A percentile compares a stretch with the other conserved stretches of the same genome.
Conservation (phyloP, 805 yeast species). For the Jamesozyma spencerorum region DNA sequence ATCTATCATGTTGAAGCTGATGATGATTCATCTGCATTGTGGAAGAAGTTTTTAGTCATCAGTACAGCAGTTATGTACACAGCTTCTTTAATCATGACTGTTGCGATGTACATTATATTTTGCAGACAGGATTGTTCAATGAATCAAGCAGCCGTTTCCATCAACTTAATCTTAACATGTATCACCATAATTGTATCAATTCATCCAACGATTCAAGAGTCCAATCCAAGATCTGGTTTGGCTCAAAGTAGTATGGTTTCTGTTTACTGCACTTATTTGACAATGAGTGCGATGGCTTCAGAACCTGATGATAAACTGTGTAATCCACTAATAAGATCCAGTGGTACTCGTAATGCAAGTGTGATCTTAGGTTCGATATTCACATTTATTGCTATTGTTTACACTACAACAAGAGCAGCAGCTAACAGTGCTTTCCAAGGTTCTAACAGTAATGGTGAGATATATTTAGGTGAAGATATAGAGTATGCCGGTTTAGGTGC, state of each 20-base stretch:
- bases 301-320: slow-evolving; percentile 93
- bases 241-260: slow-evolving; percentile 97
- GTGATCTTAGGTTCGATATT: slow-evolving; percentile 84
- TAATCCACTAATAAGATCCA: slow-evolving; percentile 83
- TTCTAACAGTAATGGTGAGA: slow-evolving; percentile 30
- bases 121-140: slow-evolving; percentile 74
- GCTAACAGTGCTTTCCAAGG: slow-evolving; percentile 61
- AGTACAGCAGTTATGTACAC: slow-evolving; percentile 84
- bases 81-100: slow-evolving; percentile 61
- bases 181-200: slow-evolving; percentile 64
- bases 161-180: slow-evolving; percentile 60
- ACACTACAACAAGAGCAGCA: slow-evolving; percentile 95
- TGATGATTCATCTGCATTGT: slow-evolving; percentile 46
- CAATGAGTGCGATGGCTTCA: slow-evolving; percentile 86
- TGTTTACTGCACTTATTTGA: slow-evolving; percentile 82
- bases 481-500: slow-evolving; percentile 37
- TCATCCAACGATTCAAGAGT: slow-evolving; percentile 78
- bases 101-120: slow-evolving; percentile 74
- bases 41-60: slow-evolving; percentile 75
- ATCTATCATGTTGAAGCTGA: slow-evolving; percentile 82
- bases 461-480: slow-evolving; percentile 24
- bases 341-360: slow-evolving; percentile 83
- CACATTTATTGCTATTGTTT: slow-evolving; percentile 91
- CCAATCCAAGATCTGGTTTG: slow-evolving; percentile 88
- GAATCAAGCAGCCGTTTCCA: slow-evolving; percentile 79